Percentiles rank a stretch among this genome's conserved stretches.
Evolutionary conservation across 768 basidiomycete genomes (phyloP).

Genomic region (Lyophyllum decastes): DNA sequence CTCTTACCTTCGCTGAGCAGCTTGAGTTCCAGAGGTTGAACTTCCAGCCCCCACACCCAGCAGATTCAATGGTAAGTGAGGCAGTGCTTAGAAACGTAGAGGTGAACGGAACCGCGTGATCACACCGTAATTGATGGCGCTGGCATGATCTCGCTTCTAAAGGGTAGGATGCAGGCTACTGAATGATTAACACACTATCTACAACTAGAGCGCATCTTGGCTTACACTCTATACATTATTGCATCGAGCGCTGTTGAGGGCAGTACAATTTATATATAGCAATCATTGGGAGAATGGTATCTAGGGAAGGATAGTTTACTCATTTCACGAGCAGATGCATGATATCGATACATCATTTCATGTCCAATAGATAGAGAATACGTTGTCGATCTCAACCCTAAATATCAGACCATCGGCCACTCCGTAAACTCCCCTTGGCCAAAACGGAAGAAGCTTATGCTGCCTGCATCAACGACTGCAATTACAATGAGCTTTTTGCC

Average conservation of each 20-base stretch:
- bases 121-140: slow-evolving; percentile 19
- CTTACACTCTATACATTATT: not conserved
- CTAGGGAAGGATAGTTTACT: not conserved
- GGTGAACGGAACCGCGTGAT: slow-evolving; percentile 20
- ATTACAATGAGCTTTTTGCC: slow-evolving; percentile 85
- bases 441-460: slow-evolving; percentile 86
- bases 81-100: slow-evolving; percentile 43
- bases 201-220: slow-evolving; percentile 11
- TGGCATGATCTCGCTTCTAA: slow-evolving; percentile 4
- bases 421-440: slow-evolving; percentile 84
- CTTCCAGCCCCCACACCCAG: slow-evolving; percentile 78
- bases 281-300: not conserved
- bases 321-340: no score
- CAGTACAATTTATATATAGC: not conserved
- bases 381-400: not conserved
- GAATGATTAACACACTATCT: slow-evolving; percentile 12
- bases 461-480: slow-evolving; percentile 87
- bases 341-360: no score
- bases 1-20: slow-evolving; percentile 66
- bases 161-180: not conserved
- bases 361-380: not conserved
- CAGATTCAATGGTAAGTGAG: slow-evolving; percentile 73
- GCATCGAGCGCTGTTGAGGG: not conserved
- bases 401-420: slow-evolving; percentile 62
- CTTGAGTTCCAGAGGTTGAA: slow-evolving; percentile 58